Evolutionary conservation across 106 monocot species (phyloP).

Genomic region (Agapanthus africanus): DNA sequence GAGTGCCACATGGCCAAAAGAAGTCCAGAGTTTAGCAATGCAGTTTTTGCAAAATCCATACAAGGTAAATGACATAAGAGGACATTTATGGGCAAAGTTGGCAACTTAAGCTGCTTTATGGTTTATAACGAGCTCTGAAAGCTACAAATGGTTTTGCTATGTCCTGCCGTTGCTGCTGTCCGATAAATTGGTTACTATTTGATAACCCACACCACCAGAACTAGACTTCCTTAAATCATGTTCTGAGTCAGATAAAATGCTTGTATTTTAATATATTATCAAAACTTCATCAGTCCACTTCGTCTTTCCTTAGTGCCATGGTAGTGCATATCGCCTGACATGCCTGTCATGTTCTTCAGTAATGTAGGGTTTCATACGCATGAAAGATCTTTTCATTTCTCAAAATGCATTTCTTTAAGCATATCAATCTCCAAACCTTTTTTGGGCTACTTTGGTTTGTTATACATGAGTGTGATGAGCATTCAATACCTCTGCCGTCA

Average conservation of each 20-base stretch:
- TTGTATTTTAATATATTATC: neutral
- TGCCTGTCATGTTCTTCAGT: neutral
- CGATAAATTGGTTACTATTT: neutral
- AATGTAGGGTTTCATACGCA: neutral
- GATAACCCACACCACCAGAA: neutral
- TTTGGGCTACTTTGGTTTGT: neutral
- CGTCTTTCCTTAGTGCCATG: neutral
- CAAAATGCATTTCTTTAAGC: no score
- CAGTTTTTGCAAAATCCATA: conserved; percentile 84
- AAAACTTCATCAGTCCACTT: neutral
- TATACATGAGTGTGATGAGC: neutral
- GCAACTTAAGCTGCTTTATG: neutral
- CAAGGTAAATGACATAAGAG: conserved; percentile 53
- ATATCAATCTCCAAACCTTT: no score
- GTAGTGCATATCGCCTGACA: neutral
- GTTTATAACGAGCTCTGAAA: neutral
- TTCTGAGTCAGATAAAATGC: neutral
- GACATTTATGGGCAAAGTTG: neutral
- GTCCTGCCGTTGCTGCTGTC: neutral
- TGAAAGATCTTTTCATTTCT: no score
- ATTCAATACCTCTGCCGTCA: neutral
- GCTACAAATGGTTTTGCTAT: neutral
- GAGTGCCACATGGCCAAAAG: conserved; percentile 99
- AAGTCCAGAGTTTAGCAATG: conserved; percentile 87
- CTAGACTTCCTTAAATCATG: neutral